phyloP scores from a whole-genome alignment of 495 filamentous ascomycete genomes.

The Pseudomonodictys pantanalensis region DNA sequence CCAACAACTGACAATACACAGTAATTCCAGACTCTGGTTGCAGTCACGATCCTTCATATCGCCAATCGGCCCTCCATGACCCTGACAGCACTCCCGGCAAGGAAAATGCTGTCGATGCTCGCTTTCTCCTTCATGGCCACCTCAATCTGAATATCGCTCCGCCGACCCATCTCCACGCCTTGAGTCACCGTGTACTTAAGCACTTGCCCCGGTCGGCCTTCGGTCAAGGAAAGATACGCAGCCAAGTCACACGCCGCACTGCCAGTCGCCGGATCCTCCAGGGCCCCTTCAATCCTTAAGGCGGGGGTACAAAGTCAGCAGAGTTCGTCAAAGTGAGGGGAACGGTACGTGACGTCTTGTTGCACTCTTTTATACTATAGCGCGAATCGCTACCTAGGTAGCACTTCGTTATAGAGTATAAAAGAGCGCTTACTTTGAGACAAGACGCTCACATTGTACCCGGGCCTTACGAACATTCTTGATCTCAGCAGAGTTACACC shows the following conservation, averaged over 20 bases:
- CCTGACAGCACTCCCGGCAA: constrained; percentile 39
- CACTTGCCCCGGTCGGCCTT: constrained; percentile 34
- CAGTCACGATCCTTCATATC: not conserved
- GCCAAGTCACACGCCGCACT: constrained; percentile 59
- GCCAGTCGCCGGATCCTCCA: constrained; percentile 70
- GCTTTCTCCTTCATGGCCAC: constrained; percentile 39
- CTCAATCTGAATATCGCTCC: constrained; percentile 56
- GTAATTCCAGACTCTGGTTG: not conserved
- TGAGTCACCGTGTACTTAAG: constrained; percentile 58
- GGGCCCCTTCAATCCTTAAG: constrained; percentile 37
- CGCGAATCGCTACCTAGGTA: no score
- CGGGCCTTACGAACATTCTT: constrained; percentile 51
- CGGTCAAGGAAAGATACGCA: constrained; percentile 55
- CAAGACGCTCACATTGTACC: not conserved
- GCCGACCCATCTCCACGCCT: constrained; percentile 75
- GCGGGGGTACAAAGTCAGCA: not conserved
- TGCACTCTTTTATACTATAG: no score
- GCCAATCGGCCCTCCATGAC: constrained; percentile 40
- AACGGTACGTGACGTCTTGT: no score
- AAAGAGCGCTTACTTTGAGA: no score
- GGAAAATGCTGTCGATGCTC: constrained; percentile 33
- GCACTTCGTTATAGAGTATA: no score
- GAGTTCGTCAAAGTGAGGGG: not conserved
- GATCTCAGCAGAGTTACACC: constrained; percentile 40
- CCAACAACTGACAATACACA: not conserved